These are phyloP conservation scores for Colletotrichum lentis DNA, from an alignment of 2,329 filamentous ascomycete genomes.

Conservation along the genomic window DNA sequence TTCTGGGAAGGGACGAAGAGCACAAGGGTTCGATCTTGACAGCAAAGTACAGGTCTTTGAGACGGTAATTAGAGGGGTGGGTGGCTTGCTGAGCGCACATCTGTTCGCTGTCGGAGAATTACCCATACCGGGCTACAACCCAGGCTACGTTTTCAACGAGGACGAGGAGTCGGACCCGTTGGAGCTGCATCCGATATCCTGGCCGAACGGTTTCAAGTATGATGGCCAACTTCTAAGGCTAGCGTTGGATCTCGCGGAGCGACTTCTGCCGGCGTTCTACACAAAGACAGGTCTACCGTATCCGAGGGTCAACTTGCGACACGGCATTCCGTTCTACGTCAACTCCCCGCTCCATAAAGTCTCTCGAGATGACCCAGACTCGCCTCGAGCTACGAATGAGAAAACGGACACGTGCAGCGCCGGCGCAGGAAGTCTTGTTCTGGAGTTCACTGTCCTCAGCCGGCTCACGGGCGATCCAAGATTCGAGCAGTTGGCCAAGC, in stretches of 20 bases:
- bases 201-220: slow-evolving; percentile 79
- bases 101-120: slow-evolving; percentile 91
- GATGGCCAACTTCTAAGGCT: slow-evolving; percentile 90
- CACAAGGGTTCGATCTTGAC: slow-evolving; percentile 89
- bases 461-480: slow-evolving; percentile 83
- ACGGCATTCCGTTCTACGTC: slow-evolving; percentile 90
- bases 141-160: slow-evolving; percentile 48
- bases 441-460: slow-evolving; percentile 92
- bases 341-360: slow-evolving; percentile 81
- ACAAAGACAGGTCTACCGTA: slow-evolving; percentile 92
- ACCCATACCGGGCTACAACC: slow-evolving; percentile 81
- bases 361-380: slow-evolving; percentile 51
- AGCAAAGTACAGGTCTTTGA: slow-evolving; percentile 99
- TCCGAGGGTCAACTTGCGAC: slow-evolving; percentile 87
- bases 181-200: slow-evolving; percentile 66
- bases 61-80: slow-evolving; percentile 92
- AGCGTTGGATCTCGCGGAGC: slow-evolving; percentile 82
- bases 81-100: slow-evolving; percentile 90
- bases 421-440: slow-evolving; percentile 91
- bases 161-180: slow-evolving; percentile 51
- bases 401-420: slow-evolving; percentile 96
- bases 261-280: slow-evolving; percentile 90
- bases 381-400: slow-evolving; percentile 56
- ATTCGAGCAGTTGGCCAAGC: slow-evolving; percentile 90
- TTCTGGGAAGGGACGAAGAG: slow-evolving; percentile 74